These are phyloP conservation scores for Lathyrus oleraceus DNA, from an alignment of 306 rosid genomes.

Conservation along the genomic window DNA sequence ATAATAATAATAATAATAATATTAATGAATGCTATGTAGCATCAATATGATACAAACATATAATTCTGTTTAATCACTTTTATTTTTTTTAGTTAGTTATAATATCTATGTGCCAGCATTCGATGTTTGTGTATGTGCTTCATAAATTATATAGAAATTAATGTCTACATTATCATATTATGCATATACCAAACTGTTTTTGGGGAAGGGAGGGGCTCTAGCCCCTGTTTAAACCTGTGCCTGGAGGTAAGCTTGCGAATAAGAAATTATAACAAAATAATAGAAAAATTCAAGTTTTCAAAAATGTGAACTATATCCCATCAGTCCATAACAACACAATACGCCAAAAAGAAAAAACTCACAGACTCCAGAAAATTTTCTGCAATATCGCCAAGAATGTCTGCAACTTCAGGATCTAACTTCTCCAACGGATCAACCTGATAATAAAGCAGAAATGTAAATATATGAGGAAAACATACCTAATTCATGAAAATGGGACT, in stretches of 20 bases:
- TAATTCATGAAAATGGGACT: background rate
- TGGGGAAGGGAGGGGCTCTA: no score
- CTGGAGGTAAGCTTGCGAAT: background rate
- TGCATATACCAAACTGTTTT: no score
- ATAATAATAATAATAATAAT: no score
- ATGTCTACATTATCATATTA: no score
- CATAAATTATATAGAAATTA: no score
- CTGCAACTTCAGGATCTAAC: constrained; percentile 91
- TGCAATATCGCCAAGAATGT: constrained; percentile 82
- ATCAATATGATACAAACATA: no score
- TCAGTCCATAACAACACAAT: constrained; percentile 6
- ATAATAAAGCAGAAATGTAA: constrained; percentile 39
- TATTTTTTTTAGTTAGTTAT: no score
- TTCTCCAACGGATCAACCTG: constrained; percentile 86
- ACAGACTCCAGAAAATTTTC: constrained; percentile 95
- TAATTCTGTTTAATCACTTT: no score
- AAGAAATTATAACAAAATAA: background rate
- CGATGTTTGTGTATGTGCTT: no score
- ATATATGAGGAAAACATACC: background rate
- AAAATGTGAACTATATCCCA: constrained; percentile 1
- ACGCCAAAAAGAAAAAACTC: constrained; percentile 40
- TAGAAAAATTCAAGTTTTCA: constrained; percentile 8
- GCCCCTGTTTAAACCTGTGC: no score
- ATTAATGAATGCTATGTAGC: no score
- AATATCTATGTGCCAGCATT: no score